A percentile compares a stretch with the other conserved stretches of the same genome.
These are phyloP conservation scores for Aureobasidium sp. DNA, from an alignment of 2,329 filamentous ascomycete genomes.

Conservation along the genomic window DNA sequence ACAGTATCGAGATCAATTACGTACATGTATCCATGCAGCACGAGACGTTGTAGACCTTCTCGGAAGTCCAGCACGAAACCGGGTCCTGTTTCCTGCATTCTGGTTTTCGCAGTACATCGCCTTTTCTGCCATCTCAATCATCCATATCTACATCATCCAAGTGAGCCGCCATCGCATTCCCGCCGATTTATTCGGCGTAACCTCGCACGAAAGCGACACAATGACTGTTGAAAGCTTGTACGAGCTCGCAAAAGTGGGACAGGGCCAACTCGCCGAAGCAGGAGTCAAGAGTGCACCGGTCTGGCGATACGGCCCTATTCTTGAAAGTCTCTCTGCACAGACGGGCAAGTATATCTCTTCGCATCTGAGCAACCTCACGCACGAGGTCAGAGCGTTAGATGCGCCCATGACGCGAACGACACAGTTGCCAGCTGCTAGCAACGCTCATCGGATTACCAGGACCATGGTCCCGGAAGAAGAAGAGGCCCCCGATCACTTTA, in stretches of 20 bases:
- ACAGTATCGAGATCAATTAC: conserved; percentile 3
- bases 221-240: conserved; percentile 29
- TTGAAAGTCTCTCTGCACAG: conserved; percentile 34
- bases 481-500: background rate
- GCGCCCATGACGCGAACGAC: background rate
- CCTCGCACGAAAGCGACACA: background rate
- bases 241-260: conserved; percentile 41
- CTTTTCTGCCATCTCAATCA: conserved; percentile 48
- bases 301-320: conserved; percentile 46
- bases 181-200: conserved; percentile 5
- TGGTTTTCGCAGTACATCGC: conserved; percentile 51
- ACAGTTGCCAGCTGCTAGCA: background rate
- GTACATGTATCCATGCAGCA: background rate
- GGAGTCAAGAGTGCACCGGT: conserved; percentile 38
- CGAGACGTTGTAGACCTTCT: background rate
- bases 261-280: conserved; percentile 37
- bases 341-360: background rate
- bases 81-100: conserved; percentile 39
- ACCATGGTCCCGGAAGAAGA: too few relatives aligned
- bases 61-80: conserved; percentile 17
- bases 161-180: conserved; percentile 23
- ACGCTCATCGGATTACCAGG: background rate
- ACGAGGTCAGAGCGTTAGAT: background rate
- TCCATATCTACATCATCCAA: conserved; percentile 51
- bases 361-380: background rate